Conservation (phyloP, 352 stramenopile species). For the Phytopythium sindhum region DNA sequence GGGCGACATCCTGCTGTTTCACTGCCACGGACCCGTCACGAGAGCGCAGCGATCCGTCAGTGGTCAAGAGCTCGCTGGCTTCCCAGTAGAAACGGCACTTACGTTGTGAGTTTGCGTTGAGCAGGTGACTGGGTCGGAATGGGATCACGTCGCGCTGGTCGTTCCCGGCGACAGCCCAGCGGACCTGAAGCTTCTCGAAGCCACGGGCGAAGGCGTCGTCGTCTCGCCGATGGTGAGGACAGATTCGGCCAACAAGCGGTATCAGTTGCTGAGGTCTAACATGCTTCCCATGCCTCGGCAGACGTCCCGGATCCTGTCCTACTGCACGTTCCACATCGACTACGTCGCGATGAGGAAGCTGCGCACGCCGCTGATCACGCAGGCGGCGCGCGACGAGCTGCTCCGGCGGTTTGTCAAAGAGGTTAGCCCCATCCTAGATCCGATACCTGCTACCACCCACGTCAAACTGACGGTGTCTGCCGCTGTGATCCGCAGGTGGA, state of each 20-base stretch:
- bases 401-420: conserved; percentile 39
- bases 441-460: neutral
- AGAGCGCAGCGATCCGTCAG: conserved; percentile 46
- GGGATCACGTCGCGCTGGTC: conserved; percentile 62
- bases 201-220: conserved; percentile 62
- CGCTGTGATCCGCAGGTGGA: conserved; percentile 25
- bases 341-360: conserved; percentile 49
- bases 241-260: neutral
- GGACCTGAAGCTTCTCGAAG: conserved; percentile 46
- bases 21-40: conserved; percentile 41
- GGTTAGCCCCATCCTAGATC: conserved; percentile 7
- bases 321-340: conserved; percentile 39
- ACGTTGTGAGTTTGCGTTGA: neutral
- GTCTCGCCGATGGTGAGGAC: conserved; percentile 37
- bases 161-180: conserved; percentile 21
- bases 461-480: neutral
- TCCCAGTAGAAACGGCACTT: too few species aligned
- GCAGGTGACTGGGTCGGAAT: conserved; percentile 57
- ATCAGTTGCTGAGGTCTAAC: neutral
- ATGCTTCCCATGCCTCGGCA: neutral
- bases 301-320: conserved; percentile 20
- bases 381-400: conserved; percentile 38
- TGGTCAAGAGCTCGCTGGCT: too few species aligned
- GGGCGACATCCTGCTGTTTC: conserved; percentile 62
- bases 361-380: conserved; percentile 44